A percentile compares a stretch with the other conserved stretches of the same genome.
These are phyloP conservation scores for Avena insularis DNA, from an alignment of 176 grass and related monocot species.

Conservation along the genomic window DNA sequence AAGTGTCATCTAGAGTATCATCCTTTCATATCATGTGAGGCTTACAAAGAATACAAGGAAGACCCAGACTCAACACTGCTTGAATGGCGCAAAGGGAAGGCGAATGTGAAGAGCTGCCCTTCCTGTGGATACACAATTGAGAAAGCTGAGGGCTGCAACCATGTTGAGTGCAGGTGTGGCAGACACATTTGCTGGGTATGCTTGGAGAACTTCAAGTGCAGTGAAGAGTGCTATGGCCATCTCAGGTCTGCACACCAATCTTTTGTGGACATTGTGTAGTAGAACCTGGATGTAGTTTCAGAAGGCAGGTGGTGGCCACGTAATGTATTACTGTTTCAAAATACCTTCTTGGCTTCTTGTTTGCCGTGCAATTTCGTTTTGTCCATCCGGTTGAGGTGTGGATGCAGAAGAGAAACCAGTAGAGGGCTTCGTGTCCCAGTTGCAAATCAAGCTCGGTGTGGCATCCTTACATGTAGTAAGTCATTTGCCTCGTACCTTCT, in stretches of 20 bases:
- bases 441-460: neutral
- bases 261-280: conserved; percentile 41
- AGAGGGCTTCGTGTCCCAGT: neutral
- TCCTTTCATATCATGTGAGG: conserved; percentile 76
- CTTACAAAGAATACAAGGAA: conserved; percentile 82
- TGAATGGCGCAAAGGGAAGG: conserved; percentile 79
- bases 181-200: conserved; percentile 91
- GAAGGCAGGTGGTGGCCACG: conserved; percentile 6
- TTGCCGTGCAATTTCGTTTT: neutral
- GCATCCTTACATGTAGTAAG: conserved; percentile 1
- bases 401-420: neutral
- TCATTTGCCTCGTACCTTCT: neutral
- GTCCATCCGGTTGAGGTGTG: neutral
- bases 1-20: conserved; percentile 89
- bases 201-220: conserved; percentile 67
- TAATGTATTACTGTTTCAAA: neutral
- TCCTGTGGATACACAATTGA: conserved; percentile 80
- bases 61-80: conserved; percentile 70
- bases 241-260: conserved; percentile 64
- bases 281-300: conserved; percentile 44
- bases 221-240: conserved; percentile 79
- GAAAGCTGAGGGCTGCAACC: conserved; percentile 88
- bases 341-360: conserved; percentile 4
- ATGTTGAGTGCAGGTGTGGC: conserved; percentile 81
- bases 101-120: conserved; percentile 81